A percentile compares a stretch with the other conserved stretches of the same genome.
These are phyloP conservation scores for Coprinopsis sp. DNA, from an alignment of 768 basidiomycete species.

Conservation along the genomic window DNA sequence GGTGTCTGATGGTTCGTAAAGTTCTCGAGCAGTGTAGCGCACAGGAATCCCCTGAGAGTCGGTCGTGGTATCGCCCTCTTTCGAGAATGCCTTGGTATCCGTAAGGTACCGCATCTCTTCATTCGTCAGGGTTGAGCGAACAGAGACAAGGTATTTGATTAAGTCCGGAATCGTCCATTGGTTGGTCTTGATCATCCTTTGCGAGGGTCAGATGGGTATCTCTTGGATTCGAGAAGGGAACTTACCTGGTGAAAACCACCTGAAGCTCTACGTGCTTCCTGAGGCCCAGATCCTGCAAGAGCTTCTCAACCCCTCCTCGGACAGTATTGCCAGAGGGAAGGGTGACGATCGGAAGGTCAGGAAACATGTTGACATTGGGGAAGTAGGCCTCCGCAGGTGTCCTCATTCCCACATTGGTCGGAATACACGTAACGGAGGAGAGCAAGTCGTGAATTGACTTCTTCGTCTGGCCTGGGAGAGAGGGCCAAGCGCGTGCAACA, in stretches of 20 bases:
- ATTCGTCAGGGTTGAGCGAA: constrained; percentile 49
- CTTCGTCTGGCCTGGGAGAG: constrained; percentile 46
- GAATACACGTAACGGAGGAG: constrained; percentile 54
- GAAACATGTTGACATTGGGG: constrained; percentile 78
- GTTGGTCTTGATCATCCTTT: constrained; percentile 85
- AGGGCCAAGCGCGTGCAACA: constrained; percentile 70
- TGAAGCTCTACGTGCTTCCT: constrained; percentile 91
- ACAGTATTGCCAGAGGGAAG: constrained; percentile 60
- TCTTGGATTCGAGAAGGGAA: neutral
- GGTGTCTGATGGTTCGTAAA: constrained; percentile 80
- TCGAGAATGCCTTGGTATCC: constrained; percentile 77
- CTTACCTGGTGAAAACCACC: constrained; percentile 82
- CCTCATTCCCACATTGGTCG: constrained; percentile 71
- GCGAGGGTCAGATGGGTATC: neutral
- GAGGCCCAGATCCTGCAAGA: constrained; percentile 73
- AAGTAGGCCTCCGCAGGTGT: constrained; percentile 76
- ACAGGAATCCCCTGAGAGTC: constrained; percentile 28
- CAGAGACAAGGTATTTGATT: constrained; percentile 81
- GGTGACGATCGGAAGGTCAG: constrained; percentile 78
- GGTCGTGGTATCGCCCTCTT: constrained; percentile 36
- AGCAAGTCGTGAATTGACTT: constrained; percentile 46
- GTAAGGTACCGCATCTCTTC: constrained; percentile 46
- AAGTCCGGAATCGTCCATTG: constrained; percentile 87
- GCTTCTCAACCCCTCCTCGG: constrained; percentile 68
- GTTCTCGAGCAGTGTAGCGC: constrained; percentile 60